These are phyloP conservation scores for Globisporangium recalcitrans DNA, from an alignment of 352 stramenopile species.

Conservation along the genomic window DNA sequence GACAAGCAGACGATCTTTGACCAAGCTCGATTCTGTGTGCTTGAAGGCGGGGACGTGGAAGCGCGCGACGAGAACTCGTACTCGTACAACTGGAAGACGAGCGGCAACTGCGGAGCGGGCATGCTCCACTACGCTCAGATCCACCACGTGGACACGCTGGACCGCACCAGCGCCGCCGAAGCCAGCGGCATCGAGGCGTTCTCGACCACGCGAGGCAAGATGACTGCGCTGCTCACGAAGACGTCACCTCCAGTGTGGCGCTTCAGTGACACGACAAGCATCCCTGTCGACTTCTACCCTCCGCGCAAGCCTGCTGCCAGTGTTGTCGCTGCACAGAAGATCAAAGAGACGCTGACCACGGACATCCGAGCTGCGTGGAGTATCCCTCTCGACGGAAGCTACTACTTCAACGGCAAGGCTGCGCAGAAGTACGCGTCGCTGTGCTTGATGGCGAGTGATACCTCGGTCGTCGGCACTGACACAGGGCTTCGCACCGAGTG, in stretches of 20 bases:
- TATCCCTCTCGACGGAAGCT: slow-evolving; percentile 44
- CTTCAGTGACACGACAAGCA: slow-evolving; percentile 35
- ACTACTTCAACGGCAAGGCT: slow-evolving; percentile 77
- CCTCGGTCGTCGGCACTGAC: slow-evolving; percentile 40
- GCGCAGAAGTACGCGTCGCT: slow-evolving; percentile 73
- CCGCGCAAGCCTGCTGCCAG: slow-evolving; percentile 24
- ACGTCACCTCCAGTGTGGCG: slow-evolving; percentile 40
- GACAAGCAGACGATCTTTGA: slow-evolving; percentile 35
- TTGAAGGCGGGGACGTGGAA: slow-evolving; percentile 42
- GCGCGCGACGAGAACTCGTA: slow-evolving; percentile 41
- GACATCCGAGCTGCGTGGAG: slow-evolving; percentile 52
- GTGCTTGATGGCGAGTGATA: slow-evolving; percentile 68
- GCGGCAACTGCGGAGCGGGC: slow-evolving; percentile 37
- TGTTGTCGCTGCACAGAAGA: slow-evolving; percentile 24
- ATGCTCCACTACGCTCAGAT: slow-evolving; percentile 59
- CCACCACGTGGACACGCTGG: slow-evolving; percentile 58
- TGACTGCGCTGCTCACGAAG: slow-evolving; percentile 48
- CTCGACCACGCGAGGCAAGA: slow-evolving; percentile 51
- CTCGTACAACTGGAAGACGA: slow-evolving; percentile 54
- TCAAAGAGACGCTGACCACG: slow-evolving; percentile 36
- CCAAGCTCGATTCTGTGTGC: slow-evolving; percentile 30
- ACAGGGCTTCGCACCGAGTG: slow-evolving; percentile 37
- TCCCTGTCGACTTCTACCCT: slow-evolving; percentile 50
- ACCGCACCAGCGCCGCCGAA: slow-evolving; percentile 33
- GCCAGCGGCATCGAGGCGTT: slow-evolving; percentile 26